phyloP scores from a whole-genome alignment of 1,139 yeast species.

The Candida labiduridarum region DNA sequence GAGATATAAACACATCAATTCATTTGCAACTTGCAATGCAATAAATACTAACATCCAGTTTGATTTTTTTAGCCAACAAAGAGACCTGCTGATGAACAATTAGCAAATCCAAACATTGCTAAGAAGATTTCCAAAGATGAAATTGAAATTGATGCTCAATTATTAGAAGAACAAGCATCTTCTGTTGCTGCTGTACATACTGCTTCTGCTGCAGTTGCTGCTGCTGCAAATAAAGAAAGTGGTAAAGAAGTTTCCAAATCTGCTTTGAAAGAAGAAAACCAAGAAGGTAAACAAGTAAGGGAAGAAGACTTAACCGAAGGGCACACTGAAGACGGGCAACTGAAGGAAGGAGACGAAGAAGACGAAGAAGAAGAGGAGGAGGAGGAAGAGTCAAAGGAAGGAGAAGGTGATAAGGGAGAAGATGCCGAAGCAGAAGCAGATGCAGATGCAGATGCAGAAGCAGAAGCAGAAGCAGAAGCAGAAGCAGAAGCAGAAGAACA shows the following conservation, averaged over 20 bases:
- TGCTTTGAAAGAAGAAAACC: conserved; percentile 15
- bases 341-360: background rate
- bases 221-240: conserved; percentile 25
- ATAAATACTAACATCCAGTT: background rate
- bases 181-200: conserved; percentile 23
- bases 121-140: conserved; percentile 28
- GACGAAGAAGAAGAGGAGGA: background rate
- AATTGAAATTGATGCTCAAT: conserved; percentile 50
- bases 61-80: conserved; percentile 15
- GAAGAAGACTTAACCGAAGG: background rate
- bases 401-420: background rate
- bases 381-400: background rate
- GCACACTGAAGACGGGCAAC: too few species aligned
- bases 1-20: background rate
- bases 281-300: background rate
- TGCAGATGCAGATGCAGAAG: conserved; percentile 4
- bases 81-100: conserved; percentile 30
- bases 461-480: conserved; percentile 21
- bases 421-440: background rate
- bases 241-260: conserved; percentile 36
- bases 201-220: conserved; percentile 19
- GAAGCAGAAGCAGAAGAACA: conserved; percentile 21
- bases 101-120: conserved; percentile 25
- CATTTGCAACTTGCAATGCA: background rate
- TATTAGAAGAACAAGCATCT: conserved; percentile 48